Percentiles rank a stretch among this genome's conserved stretches.
Evolutionary conservation across 768 basidiomycete genomes (phyloP).

Genomic region (Zangia roseola): DNA sequence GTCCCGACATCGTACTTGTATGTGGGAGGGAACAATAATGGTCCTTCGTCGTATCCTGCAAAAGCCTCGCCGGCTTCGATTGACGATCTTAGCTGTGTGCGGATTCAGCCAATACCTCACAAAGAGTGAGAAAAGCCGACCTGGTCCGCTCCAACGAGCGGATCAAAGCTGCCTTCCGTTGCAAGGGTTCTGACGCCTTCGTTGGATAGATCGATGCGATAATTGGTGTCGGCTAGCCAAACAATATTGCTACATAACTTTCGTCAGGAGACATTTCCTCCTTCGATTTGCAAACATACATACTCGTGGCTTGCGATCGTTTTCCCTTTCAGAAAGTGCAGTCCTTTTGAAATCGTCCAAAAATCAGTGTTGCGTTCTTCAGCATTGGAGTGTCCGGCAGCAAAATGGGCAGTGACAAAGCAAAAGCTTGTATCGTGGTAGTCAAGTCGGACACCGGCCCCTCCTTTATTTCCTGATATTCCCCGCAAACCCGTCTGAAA

Average conservation of each 20-base stretch:
- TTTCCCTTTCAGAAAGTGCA: constrained; percentile 90
- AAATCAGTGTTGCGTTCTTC: constrained; percentile 94
- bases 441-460: constrained; percentile 89
- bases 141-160: constrained; percentile 83
- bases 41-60: constrained; percentile 82
- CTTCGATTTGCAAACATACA: constrained; percentile 37
- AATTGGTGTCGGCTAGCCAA: constrained; percentile 96
- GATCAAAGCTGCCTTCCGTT: constrained; percentile 62
- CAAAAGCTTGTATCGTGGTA: constrained; percentile 91
- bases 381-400: constrained; percentile 90
- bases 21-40: constrained; percentile 88
- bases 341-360: constrained; percentile 74
- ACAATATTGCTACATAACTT: constrained; percentile 72
- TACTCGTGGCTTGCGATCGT: constrained; percentile 90
- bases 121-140: constrained; percentile 38
- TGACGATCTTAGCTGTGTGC: constrained; percentile 60
- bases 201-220: constrained; percentile 87
- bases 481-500: constrained; percentile 81
- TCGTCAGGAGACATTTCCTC: constrained; percentile 6
- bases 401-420: constrained; percentile 93
- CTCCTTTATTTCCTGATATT: constrained; percentile 97
- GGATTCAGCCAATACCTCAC: neutral
- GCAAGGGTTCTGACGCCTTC: constrained; percentile 72
- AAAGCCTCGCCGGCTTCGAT: constrained; percentile 79
- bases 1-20: constrained; percentile 88